Percentiles rank a stretch among this genome's conserved stretches.
Evolutionary conservation across 495 filamentous ascomycete species (phyloP).

Genomic region (Talaromyces thailandensis): DNA sequence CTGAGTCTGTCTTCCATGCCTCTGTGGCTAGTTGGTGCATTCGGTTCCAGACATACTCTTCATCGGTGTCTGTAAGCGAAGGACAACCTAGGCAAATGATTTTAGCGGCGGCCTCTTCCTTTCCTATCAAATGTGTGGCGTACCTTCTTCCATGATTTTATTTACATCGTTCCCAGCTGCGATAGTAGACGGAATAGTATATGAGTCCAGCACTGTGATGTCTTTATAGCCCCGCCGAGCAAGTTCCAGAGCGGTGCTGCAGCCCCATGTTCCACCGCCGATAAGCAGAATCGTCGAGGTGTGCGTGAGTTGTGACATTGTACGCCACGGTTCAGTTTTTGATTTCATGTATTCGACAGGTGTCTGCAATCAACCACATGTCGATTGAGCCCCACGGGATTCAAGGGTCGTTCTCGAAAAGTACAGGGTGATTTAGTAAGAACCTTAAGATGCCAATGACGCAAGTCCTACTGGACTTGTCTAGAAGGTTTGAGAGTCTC

Average conservation of each 20-base stretch:
- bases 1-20: constrained; percentile 37
- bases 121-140: neutral
- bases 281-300: constrained; percentile 26
- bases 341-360: neutral
- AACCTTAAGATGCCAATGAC: too few species aligned
- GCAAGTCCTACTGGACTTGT: too few species aligned
- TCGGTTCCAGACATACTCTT: neutral
- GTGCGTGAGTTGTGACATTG: neutral
- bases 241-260: constrained; percentile 40
- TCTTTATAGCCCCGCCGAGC: constrained; percentile 37
- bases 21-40: constrained; percentile 11
- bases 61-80: neutral
- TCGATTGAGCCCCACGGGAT: too few species aligned
- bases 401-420: too few species aligned
- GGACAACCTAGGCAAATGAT: neutral
- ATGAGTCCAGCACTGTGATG: constrained; percentile 39
- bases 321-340: neutral
- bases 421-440: too few species aligned
- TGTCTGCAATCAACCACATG: too few species aligned
- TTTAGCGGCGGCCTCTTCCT: neutral
- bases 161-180: constrained; percentile 48
- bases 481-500: too few species aligned
- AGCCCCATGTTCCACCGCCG: constrained; percentile 44
- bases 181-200: constrained; percentile 39
- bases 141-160: constrained; percentile 47